Base-by-base conservation (phyloP, 805 yeast genomes). In the Metschnikowia bowlesiae region DNA sequence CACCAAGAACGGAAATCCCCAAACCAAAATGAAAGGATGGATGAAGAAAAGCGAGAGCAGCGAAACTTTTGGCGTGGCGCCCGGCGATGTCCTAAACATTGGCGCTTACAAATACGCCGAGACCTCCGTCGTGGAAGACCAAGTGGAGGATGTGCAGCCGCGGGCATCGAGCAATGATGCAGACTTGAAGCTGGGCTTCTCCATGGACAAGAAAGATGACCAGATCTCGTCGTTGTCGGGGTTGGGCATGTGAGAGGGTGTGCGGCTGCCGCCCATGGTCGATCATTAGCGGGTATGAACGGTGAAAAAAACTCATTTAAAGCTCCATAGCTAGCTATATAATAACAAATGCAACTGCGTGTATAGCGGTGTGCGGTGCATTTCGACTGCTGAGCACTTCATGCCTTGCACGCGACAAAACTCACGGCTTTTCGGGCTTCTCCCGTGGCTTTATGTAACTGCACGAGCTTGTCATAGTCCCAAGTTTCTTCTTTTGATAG, bases 351-450 rank as follows among this genome's bases (percentile, higher is more conserved):
- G 38, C 38, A 42, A 41, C 10, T 22, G 14, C 18, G 31, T 11
- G 38, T 28, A 10, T 13, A 38, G 22, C 28, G n/a, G 32, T 42
- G 34, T 42, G 45, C 37, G 31, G 45, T 42, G 38, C 45, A 33
- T 14, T 26, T n/a, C 22, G 36, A n/a, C 36, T 26, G 32, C n/a
- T 32, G n/a, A 13, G 29, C 16, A 29, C 16, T 34, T n/a, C 30
- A 41, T 18, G 11, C 32, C 28, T 55, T 55, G 34, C 52, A 62
- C n/a, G 74, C 69, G 11, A 87, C 53, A 51, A 86, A 80, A 5
- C 82, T 71, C 4, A 84, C 63, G 3, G 91, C 85, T 39, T 78
- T 71, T 56, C 91, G 72, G 0, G 91, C 94, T 6, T 58, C 59
- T 2, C 61, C 64, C 1, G 81, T 70, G 0, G 82, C 82, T 18